phyloP scores from a whole-genome alignment of 2,329 filamentous ascomycete species.

The Aspergillus quadrilineatus region DNA sequence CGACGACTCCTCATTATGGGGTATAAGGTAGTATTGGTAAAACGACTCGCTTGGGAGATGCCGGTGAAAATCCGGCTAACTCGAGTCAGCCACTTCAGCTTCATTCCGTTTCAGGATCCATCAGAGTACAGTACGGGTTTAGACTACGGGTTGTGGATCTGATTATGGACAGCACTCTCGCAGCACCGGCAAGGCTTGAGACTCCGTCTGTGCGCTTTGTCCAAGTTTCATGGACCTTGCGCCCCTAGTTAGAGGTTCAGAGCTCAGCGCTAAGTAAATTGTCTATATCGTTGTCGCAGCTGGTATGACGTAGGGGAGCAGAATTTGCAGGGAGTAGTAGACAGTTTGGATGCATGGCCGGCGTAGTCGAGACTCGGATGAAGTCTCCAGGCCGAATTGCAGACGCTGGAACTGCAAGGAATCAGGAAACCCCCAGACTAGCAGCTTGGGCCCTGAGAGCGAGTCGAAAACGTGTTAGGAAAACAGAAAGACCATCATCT shows the following conservation, averaged over 20 bases:
- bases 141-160: background rate
- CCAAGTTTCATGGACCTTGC: background rate
- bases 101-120: background rate
- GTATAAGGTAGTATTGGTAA: too few species aligned
- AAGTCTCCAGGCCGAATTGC: background rate
- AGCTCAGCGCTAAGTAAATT: conserved; percentile 8
- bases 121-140: background rate
- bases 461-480: background rate
- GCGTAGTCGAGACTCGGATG: background rate
- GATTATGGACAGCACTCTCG: background rate
- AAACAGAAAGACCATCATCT: background rate
- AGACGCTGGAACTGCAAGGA: background rate
- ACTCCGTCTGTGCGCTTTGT: conserved; percentile 4
- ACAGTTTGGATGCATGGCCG: background rate
- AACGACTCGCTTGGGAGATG: background rate
- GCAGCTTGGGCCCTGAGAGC: background rate
- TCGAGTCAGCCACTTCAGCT: background rate
- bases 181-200: background rate
- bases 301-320: conserved; percentile 8
- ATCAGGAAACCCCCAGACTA: background rate
- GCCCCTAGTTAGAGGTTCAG: background rate
- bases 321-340: background rate
- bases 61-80: background rate
- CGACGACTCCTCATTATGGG: background rate
- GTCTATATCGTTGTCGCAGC: background rate